Percentiles rank a stretch among this genome's conserved stretches.
phyloP scores from a whole-genome alignment of 768 basidiomycete species.

The Crucibulum laeve region DNA sequence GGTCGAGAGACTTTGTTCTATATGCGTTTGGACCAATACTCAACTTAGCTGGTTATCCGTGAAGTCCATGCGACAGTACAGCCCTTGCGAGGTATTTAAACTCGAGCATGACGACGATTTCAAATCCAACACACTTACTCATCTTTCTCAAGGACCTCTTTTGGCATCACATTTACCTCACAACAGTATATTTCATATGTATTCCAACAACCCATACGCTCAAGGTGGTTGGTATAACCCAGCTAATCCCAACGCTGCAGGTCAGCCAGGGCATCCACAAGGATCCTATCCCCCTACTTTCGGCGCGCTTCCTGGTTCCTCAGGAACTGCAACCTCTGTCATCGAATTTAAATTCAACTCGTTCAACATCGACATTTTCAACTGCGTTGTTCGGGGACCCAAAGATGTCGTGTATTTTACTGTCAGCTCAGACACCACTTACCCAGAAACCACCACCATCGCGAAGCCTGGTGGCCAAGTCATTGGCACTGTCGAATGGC shows the following conservation, averaged over 20 bases:
- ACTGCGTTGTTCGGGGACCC: not conserved
- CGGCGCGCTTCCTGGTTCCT: not conserved
- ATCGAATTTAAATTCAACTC: not conserved
- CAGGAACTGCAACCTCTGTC: not conserved
- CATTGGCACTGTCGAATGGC: not conserved
- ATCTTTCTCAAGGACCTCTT: too few relatives aligned
- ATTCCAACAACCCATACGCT: slow-evolving; percentile 1
- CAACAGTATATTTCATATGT: too few relatives aligned
- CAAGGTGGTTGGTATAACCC: not conserved
- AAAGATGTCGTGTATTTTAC: not conserved
- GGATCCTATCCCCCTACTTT: not conserved
- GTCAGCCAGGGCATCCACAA: not conserved
- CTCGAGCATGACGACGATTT: too few relatives aligned
- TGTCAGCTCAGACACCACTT: not conserved
- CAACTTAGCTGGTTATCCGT: too few relatives aligned
- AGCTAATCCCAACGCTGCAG: not conserved
- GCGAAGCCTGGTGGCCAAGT: not conserved
- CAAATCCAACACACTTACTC: too few relatives aligned
- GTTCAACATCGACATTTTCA: not conserved
- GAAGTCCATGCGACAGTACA: too few relatives aligned
- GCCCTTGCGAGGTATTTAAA: too few relatives aligned
- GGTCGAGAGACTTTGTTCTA: too few relatives aligned
- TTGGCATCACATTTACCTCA: too few relatives aligned
- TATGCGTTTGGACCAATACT: too few relatives aligned
- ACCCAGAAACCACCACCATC: not conserved